Evolutionary conservation across 192 early-diverging fungal genomes (phyloP).

Genomic region (Chytriomyces confervae): DNA sequence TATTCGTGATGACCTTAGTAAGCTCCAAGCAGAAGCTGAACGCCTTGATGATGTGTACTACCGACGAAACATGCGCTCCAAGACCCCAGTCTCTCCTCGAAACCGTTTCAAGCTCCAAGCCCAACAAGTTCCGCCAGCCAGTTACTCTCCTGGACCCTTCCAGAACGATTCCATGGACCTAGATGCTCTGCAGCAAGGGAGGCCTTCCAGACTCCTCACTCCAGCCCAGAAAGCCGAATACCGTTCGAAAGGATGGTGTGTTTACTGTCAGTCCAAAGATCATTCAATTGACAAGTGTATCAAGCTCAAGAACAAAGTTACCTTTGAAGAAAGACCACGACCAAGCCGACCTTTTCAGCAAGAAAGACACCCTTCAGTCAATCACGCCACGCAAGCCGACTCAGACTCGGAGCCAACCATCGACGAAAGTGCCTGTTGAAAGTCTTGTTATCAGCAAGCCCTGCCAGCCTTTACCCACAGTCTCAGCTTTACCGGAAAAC

Average conservation of each 20-base stretch:
- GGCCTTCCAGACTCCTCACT: not conserved
- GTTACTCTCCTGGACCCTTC: not conserved
- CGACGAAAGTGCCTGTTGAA: too few species aligned
- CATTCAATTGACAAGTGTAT: not conserved
- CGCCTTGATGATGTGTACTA: not conserved
- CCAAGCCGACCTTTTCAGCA: not conserved
- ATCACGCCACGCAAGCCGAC: not conserved
- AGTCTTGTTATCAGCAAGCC: not conserved
- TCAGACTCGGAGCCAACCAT: too few species aligned
- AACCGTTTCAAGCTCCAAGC: not conserved
- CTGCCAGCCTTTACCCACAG: not conserved
- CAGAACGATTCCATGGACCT: constrained; percentile 2
- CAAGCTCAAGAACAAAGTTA: not conserved
- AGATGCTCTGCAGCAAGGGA: not conserved
- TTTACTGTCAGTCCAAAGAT: constrained; percentile 5
- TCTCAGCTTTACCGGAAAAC: not conserved
- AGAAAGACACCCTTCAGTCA: constrained; percentile 2
- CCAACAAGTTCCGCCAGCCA: not conserved
- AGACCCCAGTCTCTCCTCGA: not conserved
- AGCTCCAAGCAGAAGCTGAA: not conserved
- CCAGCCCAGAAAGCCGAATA: not conserved
- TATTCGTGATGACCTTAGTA: not conserved
- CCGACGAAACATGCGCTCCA: not conserved
- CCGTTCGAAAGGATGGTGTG: constrained; percentile 3
- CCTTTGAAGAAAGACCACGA: not conserved